A percentile compares a stretch with the other conserved stretches of the same genome.
These are phyloP conservation scores for Endocalyx cinctus DNA, from an alignment of 2,329 filamentous ascomycete genomes.

Conservation along the genomic window DNA sequence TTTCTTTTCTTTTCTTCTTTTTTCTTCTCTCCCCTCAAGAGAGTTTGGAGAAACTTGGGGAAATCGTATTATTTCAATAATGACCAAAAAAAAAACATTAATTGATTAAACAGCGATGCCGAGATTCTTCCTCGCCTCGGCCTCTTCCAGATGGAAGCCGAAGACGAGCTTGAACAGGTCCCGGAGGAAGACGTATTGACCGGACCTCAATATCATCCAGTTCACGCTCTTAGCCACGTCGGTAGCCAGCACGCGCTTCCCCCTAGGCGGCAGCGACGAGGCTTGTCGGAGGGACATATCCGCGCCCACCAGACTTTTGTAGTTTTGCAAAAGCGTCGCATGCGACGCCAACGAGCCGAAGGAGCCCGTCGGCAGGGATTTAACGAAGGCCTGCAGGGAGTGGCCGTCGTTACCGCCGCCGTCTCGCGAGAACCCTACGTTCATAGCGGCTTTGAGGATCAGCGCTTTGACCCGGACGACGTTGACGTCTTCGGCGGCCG, in stretches of 20 bases:
- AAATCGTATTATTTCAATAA: no score
- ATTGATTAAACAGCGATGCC: constrained; percentile 53
- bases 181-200: constrained; percentile 72
- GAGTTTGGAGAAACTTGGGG: no score
- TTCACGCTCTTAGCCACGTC: constrained; percentile 77
- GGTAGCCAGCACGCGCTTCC: constrained; percentile 58
- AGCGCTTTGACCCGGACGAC: constrained; percentile 73
- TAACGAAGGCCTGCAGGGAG: constrained; percentile 70
- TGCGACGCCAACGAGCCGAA: constrained; percentile 74
- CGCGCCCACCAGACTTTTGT: constrained; percentile 72
- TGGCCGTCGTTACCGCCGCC: constrained; percentile 40
- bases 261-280: constrained; percentile 50
- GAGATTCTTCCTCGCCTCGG: constrained; percentile 59
- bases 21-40: no score
- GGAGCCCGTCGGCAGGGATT: constrained; percentile 67
- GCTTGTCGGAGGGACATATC: constrained; percentile 63
- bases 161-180: constrained; percentile 84
- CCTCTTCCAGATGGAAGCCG: constrained; percentile 77
- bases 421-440: constrained; percentile 71
- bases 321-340: constrained; percentile 66
- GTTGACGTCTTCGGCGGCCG: constrained; percentile 68
- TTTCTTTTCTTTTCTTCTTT: no score
- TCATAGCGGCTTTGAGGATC: constrained; percentile 80
- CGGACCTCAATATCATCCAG: constrained; percentile 65
- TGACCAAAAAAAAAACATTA: no score